Conservation (phyloP, 2,329 filamentous ascomycete genomes). For the Sclerotinia glacialis region DNA sequence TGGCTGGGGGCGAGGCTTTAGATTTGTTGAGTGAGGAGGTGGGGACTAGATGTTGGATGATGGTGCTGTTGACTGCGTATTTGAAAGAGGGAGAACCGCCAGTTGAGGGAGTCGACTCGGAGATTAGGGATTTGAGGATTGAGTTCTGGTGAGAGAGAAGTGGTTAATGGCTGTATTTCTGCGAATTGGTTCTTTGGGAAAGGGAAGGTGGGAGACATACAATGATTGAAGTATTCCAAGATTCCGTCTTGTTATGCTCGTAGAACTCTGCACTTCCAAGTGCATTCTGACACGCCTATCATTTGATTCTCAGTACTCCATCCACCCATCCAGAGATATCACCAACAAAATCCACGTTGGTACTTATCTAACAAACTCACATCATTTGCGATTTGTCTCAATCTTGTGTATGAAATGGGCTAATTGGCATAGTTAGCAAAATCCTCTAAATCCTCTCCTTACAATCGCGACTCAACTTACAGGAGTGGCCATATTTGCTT, state of each 20-base stretch:
- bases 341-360: not conserved
- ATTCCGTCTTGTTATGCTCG: slow-evolving; percentile 78
- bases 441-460: not conserved
- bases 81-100: slow-evolving; percentile 70
- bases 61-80: slow-evolving; percentile 96
- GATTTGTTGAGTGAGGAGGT: slow-evolving; percentile 63
- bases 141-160: slow-evolving; percentile 54
- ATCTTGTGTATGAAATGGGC: slow-evolving; percentile 72
- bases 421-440: slow-evolving; percentile 40
- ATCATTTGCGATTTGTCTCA: slow-evolving; percentile 83
- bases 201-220: slow-evolving; percentile 52
- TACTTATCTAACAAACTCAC: slow-evolving; percentile 46
- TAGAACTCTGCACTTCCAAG: slow-evolving; percentile 75
- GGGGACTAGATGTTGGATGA: slow-evolving; percentile 86
- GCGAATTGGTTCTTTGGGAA: not conserved
- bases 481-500: slow-evolving; percentile 30
- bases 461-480: not conserved
- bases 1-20: slow-evolving; percentile 40
- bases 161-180: slow-evolving; percentile 18
- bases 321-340: not conserved
- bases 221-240: slow-evolving; percentile 93
- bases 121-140: slow-evolving; percentile 74
- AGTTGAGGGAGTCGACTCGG: slow-evolving; percentile 61
- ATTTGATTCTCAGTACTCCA: slow-evolving; percentile 6
- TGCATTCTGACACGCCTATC: slow-evolving; percentile 76